Conservation (phyloP, 2,329 filamentous ascomycete species). For the Stagonosporopsis rhizophila region DNA sequence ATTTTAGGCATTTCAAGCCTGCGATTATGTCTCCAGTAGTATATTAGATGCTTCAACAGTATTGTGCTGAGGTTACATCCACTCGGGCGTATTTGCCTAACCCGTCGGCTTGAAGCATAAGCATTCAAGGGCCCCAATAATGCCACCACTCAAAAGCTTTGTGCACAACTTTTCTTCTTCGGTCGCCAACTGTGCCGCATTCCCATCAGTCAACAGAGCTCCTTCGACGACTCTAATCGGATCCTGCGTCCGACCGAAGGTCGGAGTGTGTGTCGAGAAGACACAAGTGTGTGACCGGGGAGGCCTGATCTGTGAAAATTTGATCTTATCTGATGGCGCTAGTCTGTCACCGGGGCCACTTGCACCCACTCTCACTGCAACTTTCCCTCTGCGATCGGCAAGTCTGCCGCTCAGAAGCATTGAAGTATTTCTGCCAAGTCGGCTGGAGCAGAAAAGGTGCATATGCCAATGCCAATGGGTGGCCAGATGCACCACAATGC, state of each 20-base stretch:
- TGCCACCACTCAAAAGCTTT: constrained; percentile 1
- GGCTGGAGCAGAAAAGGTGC: constrained; percentile 2
- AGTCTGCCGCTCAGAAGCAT: background rate
- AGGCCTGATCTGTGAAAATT: constrained; percentile 6
- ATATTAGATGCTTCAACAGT: background rate
- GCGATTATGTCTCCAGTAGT: background rate
- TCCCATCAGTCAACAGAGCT: background rate
- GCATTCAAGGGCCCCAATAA: background rate
- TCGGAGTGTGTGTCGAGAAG: constrained; percentile 1
- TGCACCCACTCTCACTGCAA: constrained; percentile 8
- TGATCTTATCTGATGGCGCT: constrained; percentile 18
- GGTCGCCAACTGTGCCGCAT: background rate
- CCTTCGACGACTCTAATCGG: background rate
- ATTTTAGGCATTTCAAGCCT: background rate
- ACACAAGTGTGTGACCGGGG: background rate
- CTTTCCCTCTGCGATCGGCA: constrained; percentile 7
- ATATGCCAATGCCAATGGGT: background rate
- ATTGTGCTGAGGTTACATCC: background rate
- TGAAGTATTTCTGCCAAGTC: background rate
- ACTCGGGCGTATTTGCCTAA: background rate
- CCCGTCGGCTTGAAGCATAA: background rate
- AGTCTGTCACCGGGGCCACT: background rate
- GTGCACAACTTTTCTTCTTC: background rate
- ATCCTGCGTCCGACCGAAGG: background rate
- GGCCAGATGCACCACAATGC: background rate